These are phyloP conservation scores for Carex parvula DNA, from an alignment of 176 grass and related monocot species.

Conservation along the genomic window DNA sequence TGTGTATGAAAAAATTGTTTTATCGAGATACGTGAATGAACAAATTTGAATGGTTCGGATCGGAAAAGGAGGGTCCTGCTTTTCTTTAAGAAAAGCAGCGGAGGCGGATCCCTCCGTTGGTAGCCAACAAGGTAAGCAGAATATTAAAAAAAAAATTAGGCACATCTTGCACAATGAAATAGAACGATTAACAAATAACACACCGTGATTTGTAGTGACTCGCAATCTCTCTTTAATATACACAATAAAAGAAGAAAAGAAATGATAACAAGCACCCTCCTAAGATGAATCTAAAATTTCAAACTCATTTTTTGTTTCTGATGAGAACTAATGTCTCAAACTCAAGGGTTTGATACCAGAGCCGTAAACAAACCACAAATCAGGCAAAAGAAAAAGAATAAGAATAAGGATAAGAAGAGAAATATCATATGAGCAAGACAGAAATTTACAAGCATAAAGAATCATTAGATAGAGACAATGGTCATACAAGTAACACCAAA, in stretches of 20 bases:
- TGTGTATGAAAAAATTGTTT: too few relatives aligned
- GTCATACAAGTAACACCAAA: constrained; percentile 3
- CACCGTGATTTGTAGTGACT: neutral
- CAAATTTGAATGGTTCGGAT: too few relatives aligned
- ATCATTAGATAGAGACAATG: constrained; percentile 17
- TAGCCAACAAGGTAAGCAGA: neutral
- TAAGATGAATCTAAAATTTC: constrained; percentile 28
- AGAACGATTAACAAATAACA: neutral
- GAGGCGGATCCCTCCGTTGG: too few relatives aligned
- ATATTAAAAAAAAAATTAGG: neutral
- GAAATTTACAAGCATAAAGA: constrained; percentile 56
- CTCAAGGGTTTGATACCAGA: constrained; percentile 12
- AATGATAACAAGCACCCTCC: neutral
- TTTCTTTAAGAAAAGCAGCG: too few relatives aligned
- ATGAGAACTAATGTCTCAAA: constrained; percentile 19
- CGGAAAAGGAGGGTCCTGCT: too few relatives aligned
- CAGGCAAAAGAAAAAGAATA: constrained; percentile 37
- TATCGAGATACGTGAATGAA: too few relatives aligned
- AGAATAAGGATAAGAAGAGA: neutral
- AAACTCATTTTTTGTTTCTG: neutral
- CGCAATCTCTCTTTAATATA: constrained; percentile 36
- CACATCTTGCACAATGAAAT: neutral
- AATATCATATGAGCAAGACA: constrained; percentile 31
- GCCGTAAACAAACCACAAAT: constrained; percentile 23
- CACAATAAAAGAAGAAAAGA: constrained; percentile 36